Conservation (phyloP, 495 filamentous ascomycete species). For the Trichoderma asperelloides region DNA sequence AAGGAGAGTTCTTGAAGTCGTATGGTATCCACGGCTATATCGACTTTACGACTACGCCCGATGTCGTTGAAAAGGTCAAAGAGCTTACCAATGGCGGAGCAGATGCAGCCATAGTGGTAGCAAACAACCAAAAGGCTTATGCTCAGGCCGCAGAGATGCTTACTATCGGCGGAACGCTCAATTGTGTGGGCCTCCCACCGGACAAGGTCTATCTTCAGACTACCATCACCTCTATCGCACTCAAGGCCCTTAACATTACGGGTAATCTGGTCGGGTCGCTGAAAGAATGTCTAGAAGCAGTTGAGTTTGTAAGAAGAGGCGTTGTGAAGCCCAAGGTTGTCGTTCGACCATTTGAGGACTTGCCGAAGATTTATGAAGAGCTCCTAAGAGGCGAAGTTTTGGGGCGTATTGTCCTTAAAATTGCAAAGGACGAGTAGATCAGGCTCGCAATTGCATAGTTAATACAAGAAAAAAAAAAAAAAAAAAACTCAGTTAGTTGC, state of each 20-base stretch:
- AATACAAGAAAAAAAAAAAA: not conserved
- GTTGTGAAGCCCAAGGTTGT: constrained; percentile 38
- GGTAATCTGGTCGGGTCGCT: constrained; percentile 41
- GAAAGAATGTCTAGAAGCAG: constrained; percentile 45
- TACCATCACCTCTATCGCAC: constrained; percentile 38
- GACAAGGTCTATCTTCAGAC: constrained; percentile 36
- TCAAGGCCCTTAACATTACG: constrained; percentile 37
- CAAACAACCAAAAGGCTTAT: constrained; percentile 37
- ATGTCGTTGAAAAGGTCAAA: constrained; percentile 29
- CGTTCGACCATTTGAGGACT: constrained; percentile 35
- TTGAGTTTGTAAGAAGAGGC: constrained; percentile 36
- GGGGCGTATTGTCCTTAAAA: constrained; percentile 24
- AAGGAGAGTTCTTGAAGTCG: constrained; percentile 31
- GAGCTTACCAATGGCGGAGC: constrained; percentile 34
- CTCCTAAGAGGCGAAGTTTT: constrained; percentile 38
- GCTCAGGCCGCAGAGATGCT: constrained; percentile 43
- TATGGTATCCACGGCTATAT: constrained; percentile 37
- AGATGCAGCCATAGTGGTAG: constrained; percentile 28
- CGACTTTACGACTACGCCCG: constrained; percentile 30
- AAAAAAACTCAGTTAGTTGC: no score
- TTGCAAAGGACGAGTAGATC: constrained; percentile 23
- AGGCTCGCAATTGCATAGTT: not conserved
- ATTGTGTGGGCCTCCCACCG: constrained; percentile 41
- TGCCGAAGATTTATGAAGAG: constrained; percentile 37
- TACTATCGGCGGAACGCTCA: constrained; percentile 38